Evolutionary conservation across 2,329 filamentous ascomycete genomes (phyloP).

Genomic region (Onygenales sp.): DNA sequence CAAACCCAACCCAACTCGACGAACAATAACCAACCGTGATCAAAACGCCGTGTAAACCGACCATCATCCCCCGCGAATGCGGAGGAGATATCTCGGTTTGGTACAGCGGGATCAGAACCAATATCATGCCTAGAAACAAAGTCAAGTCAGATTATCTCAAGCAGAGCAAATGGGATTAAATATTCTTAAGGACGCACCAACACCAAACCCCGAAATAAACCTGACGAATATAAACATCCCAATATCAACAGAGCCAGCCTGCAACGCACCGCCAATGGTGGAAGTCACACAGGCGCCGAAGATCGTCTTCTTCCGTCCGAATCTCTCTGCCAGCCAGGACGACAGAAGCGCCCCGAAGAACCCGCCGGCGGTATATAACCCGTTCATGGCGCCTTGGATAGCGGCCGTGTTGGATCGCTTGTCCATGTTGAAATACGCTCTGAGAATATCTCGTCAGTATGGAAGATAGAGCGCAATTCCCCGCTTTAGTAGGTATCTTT

Average conservation of each 20-base stretch:
- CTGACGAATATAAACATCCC: slow-evolving; percentile 34
- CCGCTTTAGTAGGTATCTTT: no score
- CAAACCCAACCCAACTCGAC: slow-evolving; percentile 17
- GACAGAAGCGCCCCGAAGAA: neutral
- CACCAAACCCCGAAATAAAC: slow-evolving; percentile 29
- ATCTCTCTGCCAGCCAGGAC: neutral
- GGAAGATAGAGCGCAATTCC: no score
- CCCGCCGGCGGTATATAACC: neutral
- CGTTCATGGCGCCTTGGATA: neutral
- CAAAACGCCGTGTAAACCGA: slow-evolving; percentile 18
- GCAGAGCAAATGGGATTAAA: no score
- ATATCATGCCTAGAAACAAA: slow-evolving; percentile 4
- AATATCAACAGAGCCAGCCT: slow-evolving; percentile 18
- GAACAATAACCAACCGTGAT: slow-evolving; percentile 19
- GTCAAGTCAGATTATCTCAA: slow-evolving; percentile 17
- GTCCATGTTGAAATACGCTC: no score
- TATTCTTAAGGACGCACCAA: slow-evolving; percentile 12
- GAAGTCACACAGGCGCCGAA: neutral
- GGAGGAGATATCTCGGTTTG: slow-evolving; percentile 21
- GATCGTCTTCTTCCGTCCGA: neutral
- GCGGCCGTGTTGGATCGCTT: no score
- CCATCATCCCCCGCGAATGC: slow-evolving; percentile 16
- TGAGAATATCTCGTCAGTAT: no score
- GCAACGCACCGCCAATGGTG: neutral
- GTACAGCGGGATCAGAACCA: slow-evolving; percentile 4